These are phyloP conservation scores for Pestalotiopsis sp. DNA, from an alignment of 2,329 filamentous ascomycete genomes.

Conservation along the genomic window DNA sequence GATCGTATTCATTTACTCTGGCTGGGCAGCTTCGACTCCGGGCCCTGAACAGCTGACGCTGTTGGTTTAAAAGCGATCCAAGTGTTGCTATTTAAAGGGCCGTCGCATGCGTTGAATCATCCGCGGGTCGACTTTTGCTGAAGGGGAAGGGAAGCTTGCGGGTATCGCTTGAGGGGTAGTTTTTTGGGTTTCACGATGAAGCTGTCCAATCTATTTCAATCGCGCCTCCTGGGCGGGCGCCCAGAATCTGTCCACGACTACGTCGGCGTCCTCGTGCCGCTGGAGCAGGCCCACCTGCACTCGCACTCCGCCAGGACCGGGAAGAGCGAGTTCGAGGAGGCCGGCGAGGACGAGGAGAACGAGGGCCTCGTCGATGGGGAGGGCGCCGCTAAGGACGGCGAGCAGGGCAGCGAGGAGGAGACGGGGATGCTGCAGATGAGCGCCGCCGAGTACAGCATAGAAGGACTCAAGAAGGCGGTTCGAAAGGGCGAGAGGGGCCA, in stretches of 20 bases:
- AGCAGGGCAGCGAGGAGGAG: slow-evolving; percentile 34
- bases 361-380: slow-evolving; percentile 24
- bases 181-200: not conserved
- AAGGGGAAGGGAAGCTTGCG: not conserved
- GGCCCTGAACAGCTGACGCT: too few relatives aligned
- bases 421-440: slow-evolving; percentile 56
- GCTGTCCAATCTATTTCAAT: not conserved
- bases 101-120: not conserved
- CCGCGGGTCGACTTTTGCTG: not conserved
- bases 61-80: not conserved
- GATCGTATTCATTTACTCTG: too few relatives aligned
- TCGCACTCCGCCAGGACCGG: slow-evolving; percentile 54
- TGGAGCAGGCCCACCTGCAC: slow-evolving; percentile 58
- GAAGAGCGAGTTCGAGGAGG: slow-evolving; percentile 43
- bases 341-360: slow-evolving; percentile 36
- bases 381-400: slow-evolving; percentile 32
- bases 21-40: not conserved
- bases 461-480: slow-evolving; percentile 69
- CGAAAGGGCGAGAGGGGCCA: slow-evolving; percentile 58
- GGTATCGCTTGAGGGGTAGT: not conserved
- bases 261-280: slow-evolving; percentile 51
- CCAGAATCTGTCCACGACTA: slow-evolving; percentile 53
- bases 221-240: slow-evolving; percentile 20
- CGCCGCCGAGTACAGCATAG: slow-evolving; percentile 65
- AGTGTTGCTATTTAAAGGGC: not conserved